Base-by-base conservation (phyloP, 805 yeast genomes). In the Candida montana region DNA sequence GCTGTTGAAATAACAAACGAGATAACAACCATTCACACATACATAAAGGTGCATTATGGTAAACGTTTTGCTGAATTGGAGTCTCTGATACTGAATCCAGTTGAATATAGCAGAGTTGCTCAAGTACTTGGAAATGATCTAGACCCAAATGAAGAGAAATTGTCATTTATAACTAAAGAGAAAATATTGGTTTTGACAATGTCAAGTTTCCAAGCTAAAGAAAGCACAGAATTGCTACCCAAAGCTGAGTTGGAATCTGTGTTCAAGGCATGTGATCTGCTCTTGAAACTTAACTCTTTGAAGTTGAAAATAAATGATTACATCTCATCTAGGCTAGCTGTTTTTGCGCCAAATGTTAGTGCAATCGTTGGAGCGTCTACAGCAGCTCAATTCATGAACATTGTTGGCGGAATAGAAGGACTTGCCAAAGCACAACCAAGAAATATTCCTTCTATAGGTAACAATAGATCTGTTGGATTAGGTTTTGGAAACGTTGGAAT, bases 261-360 rank as follows among this genome's bases (percentile, higher is more conserved):
- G 2, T 17, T 54, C 4, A 59, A 62, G 5, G 74, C 79, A 0
- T 75, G 85, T 48, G 63, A 67, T 2, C 55, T 75, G 3, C 55
- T 84, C 1, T 39, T 72, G 4, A 62, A 65, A 8, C 63, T 87
- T 11, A 66, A 71, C 33, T 61, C 57, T 0, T 62, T 75, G 1
- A 66, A 74, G 41, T 45, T 45, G 2, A 59, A 61, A 29, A 68
- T 88, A 8, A 69, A 78, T 1, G 43, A 55, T 2, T 83, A 72
- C 51, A 77, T 88, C 13, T 66, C 90, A 0, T 57, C 69, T 1
- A 74, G 78, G 50, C 68, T 85, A 18, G 63, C 72, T 2, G 55
- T 61, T 2, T 72, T 80, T 50, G 95, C 96, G 0, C 99, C 98
- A 2, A 91, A 93, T 58, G 62, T 86, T 2, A 69, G 86, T 3